A percentile compares a stretch with the other conserved stretches of the same genome.
Evolutionary conservation across 176 grass and related monocot species (phyloP).

Genomic region (Lolium perenne): DNA sequence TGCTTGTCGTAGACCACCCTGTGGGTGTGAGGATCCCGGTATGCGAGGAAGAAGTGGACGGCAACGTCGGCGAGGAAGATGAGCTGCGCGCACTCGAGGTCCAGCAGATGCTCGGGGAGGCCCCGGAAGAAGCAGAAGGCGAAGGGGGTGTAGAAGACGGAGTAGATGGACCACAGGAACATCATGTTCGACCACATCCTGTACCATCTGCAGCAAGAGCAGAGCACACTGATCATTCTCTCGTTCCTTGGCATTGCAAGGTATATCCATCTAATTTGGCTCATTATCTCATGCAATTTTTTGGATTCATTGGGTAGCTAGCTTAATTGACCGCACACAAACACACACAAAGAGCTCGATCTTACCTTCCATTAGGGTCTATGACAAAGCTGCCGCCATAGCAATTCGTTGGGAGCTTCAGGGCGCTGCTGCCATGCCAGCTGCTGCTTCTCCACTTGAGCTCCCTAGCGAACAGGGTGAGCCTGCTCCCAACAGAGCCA

Average conservation of each 20-base stretch:
- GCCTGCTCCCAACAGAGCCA: slow-evolving; percentile 71
- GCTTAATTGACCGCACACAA: background rate
- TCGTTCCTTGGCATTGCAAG: background rate
- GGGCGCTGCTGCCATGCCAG: slow-evolving; percentile 51
- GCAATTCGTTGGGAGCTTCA: slow-evolving; percentile 53
- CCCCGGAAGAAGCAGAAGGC: slow-evolving; percentile 87
- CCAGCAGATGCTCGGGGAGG: slow-evolving; percentile 57
- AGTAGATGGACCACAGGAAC: slow-evolving; percentile 88
- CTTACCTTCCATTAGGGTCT: slow-evolving; percentile 90
- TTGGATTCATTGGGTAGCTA: background rate
- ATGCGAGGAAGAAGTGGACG: slow-evolving; percentile 73
- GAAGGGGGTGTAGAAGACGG: slow-evolving; percentile 85
- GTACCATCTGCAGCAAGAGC: slow-evolving; percentile 58
- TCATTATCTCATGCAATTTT: slow-evolving; percentile 11
- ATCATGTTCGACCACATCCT: slow-evolving; percentile 68
- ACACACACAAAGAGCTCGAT: background rate
- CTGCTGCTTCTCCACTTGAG: slow-evolving; percentile 53
- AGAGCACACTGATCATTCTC: background rate
- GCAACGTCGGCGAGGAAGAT: slow-evolving; percentile 82
- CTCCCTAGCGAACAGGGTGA: slow-evolving; percentile 68
- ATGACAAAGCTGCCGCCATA: slow-evolving; percentile 64
- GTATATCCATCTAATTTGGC: background rate
- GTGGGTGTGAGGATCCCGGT: slow-evolving; percentile 74
- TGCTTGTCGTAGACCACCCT: slow-evolving; percentile 66
- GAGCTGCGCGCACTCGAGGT: slow-evolving; percentile 82